Base-by-base conservation (phyloP, 805 yeast genomes). In the Wickerhamomyces mucosus region DNA sequence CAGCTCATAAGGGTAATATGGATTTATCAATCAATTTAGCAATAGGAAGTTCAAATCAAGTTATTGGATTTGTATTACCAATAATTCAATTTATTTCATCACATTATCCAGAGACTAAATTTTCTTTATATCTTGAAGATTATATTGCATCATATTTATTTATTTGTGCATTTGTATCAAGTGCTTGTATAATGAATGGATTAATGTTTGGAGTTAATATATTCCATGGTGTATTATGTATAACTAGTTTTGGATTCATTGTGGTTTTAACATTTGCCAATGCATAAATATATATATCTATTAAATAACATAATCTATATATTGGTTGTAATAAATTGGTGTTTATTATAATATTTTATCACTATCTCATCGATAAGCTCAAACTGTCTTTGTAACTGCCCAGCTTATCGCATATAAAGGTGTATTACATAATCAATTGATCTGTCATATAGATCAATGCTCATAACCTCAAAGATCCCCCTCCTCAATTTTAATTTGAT, bases 81-180 rank as follows among this genome's bases (percentile, higher is more conserved):
- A 41, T 45, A 20, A 45, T 42, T 21, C 45, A 41, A 26, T 45
- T 45, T 32, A 41, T 45, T 37, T 29, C 38, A 13, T 42, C 48
- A 6, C 33, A 32, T 17, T 44, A 44, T 15, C 45, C 46, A 21
- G 26, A 35, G 6, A 42, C 48, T 4, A 30, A 28, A 28, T 42
- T 44, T 36, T 28, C 43, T 3, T 26, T 44, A 11, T 44, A 42
- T 31, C 33, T 44, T 32, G 38, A 31, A 5, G 42, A 39, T 16
- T 39, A 39, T 32, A 39, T 39, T 27, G 42, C 42, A 3, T 29
- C 27, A 5, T 39, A 36, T 16, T 34, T 39, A 7, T 39, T 36
- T 30, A 29, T 39, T 4, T 29, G 35, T 4, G 42, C 33, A 7
- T 39, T 39, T 24, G 22, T 39, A 23, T 32, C 39, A 3, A 34